Percentiles rank a stretch among this genome's conserved stretches.
phyloP scores from a whole-genome alignment of 2,329 filamentous ascomycete genomes.

The Claviceps citrina region DNA sequence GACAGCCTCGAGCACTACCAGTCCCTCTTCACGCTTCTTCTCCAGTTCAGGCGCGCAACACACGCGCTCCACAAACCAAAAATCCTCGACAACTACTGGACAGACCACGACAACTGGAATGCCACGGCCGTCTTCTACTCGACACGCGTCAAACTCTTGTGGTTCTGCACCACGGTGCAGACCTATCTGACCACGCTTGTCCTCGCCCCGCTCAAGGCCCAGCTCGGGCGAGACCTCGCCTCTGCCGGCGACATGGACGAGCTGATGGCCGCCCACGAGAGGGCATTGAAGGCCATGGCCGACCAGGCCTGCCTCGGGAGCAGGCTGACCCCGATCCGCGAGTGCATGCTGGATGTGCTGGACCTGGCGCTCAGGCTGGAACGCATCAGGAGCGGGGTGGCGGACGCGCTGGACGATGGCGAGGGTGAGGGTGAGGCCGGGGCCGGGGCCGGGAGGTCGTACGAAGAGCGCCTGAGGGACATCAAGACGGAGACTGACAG shows the following conservation, averaged over 20 bases:
- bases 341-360: slow-evolving; percentile 58
- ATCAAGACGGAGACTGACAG: slow-evolving; percentile 49
- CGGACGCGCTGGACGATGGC: slow-evolving; percentile 9
- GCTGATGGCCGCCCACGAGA: slow-evolving; percentile 57
- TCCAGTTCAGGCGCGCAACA: slow-evolving; percentile 61
- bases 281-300: slow-evolving; percentile 46
- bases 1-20: slow-evolving; percentile 53
- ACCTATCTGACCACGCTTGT: slow-evolving; percentile 64
- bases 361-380: slow-evolving; percentile 60
- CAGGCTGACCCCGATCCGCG: slow-evolving; percentile 54
- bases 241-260: slow-evolving; percentile 59
- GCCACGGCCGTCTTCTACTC: slow-evolving; percentile 38
- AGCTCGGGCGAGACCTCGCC: slow-evolving; percentile 42
- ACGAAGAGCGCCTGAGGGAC: slow-evolving; percentile 35
- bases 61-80: slow-evolving; percentile 46
- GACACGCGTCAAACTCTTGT: slow-evolving; percentile 54
- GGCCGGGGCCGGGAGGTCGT: slow-evolving; percentile 21
- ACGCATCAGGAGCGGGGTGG: slow-evolving; percentile 30
- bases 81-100: slow-evolving; percentile 25
- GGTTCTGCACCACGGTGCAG: slow-evolving; percentile 62
- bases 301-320: slow-evolving; percentile 55
- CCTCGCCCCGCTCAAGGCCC: slow-evolving; percentile 41
- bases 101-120: slow-evolving; percentile 21
- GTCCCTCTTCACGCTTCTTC: slow-evolving; percentile 55
- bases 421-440: slow-evolving; percentile 8